phyloP scores from a whole-genome alignment of 495 filamentous ascomycete species.

The Symbiotaphrina buchneri region DNA sequence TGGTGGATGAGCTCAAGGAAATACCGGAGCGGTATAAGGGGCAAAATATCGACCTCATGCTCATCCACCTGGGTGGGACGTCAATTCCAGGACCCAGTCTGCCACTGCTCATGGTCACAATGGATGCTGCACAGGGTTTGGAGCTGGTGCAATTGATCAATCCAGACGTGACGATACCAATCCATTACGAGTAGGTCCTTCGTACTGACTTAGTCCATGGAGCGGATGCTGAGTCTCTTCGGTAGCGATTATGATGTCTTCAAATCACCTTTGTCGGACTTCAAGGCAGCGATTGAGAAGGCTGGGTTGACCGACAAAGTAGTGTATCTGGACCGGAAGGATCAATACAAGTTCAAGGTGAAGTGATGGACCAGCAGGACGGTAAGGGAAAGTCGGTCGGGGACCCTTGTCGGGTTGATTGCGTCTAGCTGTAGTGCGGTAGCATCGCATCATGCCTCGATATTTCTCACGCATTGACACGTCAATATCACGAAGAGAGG shows the following conservation, averaged over 20 bases:
- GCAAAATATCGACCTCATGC: slow-evolving; percentile 40
- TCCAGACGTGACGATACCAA: slow-evolving; percentile 42
- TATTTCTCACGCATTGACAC: too few species aligned
- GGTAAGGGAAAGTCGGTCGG: too few species aligned
- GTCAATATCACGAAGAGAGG: too few species aligned
- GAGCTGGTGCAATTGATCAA: slow-evolving; percentile 33
- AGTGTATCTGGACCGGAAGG: slow-evolving; percentile 37
- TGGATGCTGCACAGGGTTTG: slow-evolving; percentile 44
- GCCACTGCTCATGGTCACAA: slow-evolving; percentile 45
- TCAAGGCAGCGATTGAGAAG: slow-evolving; percentile 27
- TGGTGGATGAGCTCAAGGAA: slow-evolving; percentile 35
- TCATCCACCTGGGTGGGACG: slow-evolving; percentile 43
- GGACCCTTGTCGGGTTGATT: too few species aligned
- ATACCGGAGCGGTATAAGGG: slow-evolving; percentile 28
- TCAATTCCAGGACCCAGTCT: slow-evolving; percentile 33
- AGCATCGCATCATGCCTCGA: too few species aligned
- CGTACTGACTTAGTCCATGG: neutral
- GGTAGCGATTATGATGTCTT: slow-evolving; percentile 37
- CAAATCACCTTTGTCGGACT: slow-evolving; percentile 32
- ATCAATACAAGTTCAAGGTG: slow-evolving; percentile 33
- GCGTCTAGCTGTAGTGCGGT: too few species aligned
- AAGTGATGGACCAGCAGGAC: slow-evolving; percentile 2
- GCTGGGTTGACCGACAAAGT: slow-evolving; percentile 27
- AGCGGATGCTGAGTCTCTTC: neutral
- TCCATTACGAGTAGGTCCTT: slow-evolving; percentile 32